Conservation (phyloP, 2,329 filamentous ascomycete genomes). For the Cercospora sp. region DNA sequence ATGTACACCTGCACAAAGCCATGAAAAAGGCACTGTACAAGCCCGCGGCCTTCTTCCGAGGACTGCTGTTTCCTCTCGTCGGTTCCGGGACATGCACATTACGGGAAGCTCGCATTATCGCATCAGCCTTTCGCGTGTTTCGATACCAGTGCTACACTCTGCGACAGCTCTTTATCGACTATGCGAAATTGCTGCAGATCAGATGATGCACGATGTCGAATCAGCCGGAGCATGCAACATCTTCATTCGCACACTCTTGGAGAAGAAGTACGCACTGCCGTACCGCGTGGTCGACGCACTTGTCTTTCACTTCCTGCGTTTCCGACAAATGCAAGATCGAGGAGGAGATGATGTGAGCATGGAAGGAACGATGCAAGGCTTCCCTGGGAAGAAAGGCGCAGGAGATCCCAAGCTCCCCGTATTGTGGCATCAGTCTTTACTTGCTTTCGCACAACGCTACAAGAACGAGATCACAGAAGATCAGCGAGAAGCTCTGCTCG, state of each 20-base stretch:
- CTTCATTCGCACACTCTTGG: slow-evolving; percentile 87
- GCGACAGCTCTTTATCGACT: slow-evolving; percentile 87
- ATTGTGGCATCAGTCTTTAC: slow-evolving; percentile 90
- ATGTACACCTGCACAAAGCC: slow-evolving; percentile 91
- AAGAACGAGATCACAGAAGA: slow-evolving; percentile 96
- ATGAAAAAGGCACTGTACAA: slow-evolving; percentile 93
- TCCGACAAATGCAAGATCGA: slow-evolving; percentile 68
- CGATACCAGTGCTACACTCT: slow-evolving; percentile 87
- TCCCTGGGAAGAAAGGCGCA: slow-evolving; percentile 46
- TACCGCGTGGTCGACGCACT: slow-evolving; percentile 92
- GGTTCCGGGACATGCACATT: slow-evolving; percentile 84
- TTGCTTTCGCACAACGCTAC: slow-evolving; percentile 92
- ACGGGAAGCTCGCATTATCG: slow-evolving; percentile 88
- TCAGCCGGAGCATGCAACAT: slow-evolving; percentile 90
- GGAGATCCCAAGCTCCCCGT: slow-evolving; percentile 67
- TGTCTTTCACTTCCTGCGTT: slow-evolving; percentile 95
- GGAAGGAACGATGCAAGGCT: slow-evolving; percentile 44
- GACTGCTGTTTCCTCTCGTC: slow-evolving; percentile 87
- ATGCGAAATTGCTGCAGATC: slow-evolving; percentile 91
- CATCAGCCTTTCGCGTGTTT: slow-evolving; percentile 80
- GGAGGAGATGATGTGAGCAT: slow-evolving; percentile 59
- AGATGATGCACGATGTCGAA: slow-evolving; percentile 79
- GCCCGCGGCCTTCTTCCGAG: slow-evolving; percentile 95
- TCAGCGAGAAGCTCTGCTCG: slow-evolving; percentile 85
- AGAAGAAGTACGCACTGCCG: slow-evolving; percentile 95